Evolutionary conservation across 805 yeast species (phyloP), one percentile per base, ranked within the genome.

Genomic region (Yarrowia deformans): DNA sequence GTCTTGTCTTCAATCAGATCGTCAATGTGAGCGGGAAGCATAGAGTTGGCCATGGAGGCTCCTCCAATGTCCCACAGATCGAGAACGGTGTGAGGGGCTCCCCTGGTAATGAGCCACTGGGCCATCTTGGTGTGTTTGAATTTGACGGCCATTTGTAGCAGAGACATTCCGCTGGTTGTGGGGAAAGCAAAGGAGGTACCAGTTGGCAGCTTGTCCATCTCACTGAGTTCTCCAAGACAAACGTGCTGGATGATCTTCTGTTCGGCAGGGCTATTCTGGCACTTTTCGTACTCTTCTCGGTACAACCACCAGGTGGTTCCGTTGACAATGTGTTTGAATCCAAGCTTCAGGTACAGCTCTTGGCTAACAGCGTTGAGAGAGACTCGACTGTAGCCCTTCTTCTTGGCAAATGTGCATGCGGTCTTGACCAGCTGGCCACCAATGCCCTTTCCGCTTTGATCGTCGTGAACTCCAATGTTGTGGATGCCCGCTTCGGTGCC

Each of bases 11-110:
- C 63, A 3, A 56, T 56, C 3, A 56, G 48, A 3, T 56, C 63
- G 48, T 56, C 48, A 10, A 56, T 42, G 37, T 40, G 63, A 6
- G 63, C n/a, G 23, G 63, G 63, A 29, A 40, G 48, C 63, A 56
- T 23, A 6, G 48, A 40, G 10, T 12, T 40, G 16, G 63, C 63
- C 23, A 29, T 16, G 10, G 48, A 29, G 0, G 35, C 48, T 16
- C 63, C 63, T 40, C 63, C 63, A 7, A 56, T 23, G 12, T 40
- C 63, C 63, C 63, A 56, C n/a, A 56, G 37, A 12, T 56, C 63
- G 1, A 56, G 63, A 8, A 56, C 48, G 12, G 48, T 40, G 8
- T 56, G 63, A 9, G 46, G 35, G 16, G 63, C 46, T 9, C 63
- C 63, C 37, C n/a, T 29, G 23, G 63, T 8, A 29, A 56, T n/a